Evolutionary conservation across 805 yeast species (phyloP).

Genomic region (Candida glaebosa): DNA sequence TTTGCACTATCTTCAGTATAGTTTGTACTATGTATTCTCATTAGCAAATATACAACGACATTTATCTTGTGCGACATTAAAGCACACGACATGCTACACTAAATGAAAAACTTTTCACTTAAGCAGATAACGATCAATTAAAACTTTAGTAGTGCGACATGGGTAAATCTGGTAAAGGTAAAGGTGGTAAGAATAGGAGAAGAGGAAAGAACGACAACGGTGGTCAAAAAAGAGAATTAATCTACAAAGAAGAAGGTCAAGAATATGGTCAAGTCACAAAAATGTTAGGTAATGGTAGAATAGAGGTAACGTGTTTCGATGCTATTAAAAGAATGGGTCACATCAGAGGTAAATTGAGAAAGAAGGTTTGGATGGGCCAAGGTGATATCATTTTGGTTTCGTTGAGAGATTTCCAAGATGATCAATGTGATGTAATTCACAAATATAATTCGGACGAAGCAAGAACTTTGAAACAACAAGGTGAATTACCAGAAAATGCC

Average conservation of each 20-base stretch:
- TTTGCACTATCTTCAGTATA: too few species aligned
- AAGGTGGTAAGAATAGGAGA: constrained; percentile 93
- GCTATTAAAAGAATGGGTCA: constrained; percentile 93
- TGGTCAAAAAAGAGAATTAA: constrained; percentile 90
- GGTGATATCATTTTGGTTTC: constrained; percentile 97
- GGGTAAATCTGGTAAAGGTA: constrained; percentile 76
- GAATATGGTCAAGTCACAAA: constrained; percentile 98
- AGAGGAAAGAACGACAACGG: constrained; percentile 96
- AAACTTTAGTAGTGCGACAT: constrained; percentile 25
- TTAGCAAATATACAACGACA: too few species aligned
- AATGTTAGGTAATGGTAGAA: constrained; percentile 98
- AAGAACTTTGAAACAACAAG: constrained; percentile 88
- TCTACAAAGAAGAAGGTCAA: constrained; percentile 92
- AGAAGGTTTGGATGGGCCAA: constrained; percentile 99
- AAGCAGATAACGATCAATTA: background rate
- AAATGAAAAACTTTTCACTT: constrained; percentile 1
- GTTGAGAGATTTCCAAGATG: constrained; percentile 97
- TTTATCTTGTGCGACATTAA: too few species aligned
- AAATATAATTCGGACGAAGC: constrained; percentile 98
- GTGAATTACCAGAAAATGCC: constrained; percentile 96
- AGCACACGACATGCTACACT: background rate
- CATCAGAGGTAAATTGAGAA: constrained; percentile 97
- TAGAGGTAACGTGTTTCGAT: constrained; percentile 93
- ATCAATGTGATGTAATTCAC: constrained; percentile 96
- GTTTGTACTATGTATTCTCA: too few species aligned